Base-by-base conservation (phyloP, 2,329 filamentous ascomycete genomes). In the Venturia carpophila region DNA sequence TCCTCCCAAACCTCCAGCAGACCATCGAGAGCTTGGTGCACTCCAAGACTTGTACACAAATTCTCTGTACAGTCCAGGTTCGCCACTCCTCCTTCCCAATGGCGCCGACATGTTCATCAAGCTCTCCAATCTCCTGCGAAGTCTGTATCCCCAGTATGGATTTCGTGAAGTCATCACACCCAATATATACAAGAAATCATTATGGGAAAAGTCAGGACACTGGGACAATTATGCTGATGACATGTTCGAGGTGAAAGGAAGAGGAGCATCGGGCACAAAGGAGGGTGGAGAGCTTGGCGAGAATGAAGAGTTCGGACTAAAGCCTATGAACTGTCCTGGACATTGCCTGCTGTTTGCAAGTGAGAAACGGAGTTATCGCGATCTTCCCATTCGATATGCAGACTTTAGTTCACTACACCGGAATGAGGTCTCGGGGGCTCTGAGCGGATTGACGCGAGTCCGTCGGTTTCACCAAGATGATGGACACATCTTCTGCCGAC, bases 261-360 rank as follows among this genome's bases (percentile, higher is more conserved):
- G 82, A 19, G 80, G 79, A n/a, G 76, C 78, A 42, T 77, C 73
- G 27, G 78, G 78, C 3, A 72, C 78, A 58, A 72, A 68, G n/a
- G 71, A 77, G 42, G 76, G 76, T 6, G 74, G 74, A 2, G 80
- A 84, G 67, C 68, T 75, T 9, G 81, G 79, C 24, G 84, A 87
- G 67, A 85, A 89, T 67, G 86, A 87, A 68, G 88, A 90, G 68
- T 95, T 90, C 75, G 90, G 90, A 21, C 78, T 96, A 69, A 96
- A 96, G 75, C 91, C 91, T 17, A 96, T 96, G 91, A 96, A 96
- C 73, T 96, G 91, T 73, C 91, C 91, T 0, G 91, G 91, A 3
- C 91, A 96, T 75, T 95, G 91, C 73, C 79, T 96, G 68, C 84
- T 96, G 67, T 96, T 95, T 73, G 87, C 84, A 67, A 87, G 87